Base-by-base conservation (phyloP, 176 grass and related monocot species). In the Carex littledalei region DNA sequence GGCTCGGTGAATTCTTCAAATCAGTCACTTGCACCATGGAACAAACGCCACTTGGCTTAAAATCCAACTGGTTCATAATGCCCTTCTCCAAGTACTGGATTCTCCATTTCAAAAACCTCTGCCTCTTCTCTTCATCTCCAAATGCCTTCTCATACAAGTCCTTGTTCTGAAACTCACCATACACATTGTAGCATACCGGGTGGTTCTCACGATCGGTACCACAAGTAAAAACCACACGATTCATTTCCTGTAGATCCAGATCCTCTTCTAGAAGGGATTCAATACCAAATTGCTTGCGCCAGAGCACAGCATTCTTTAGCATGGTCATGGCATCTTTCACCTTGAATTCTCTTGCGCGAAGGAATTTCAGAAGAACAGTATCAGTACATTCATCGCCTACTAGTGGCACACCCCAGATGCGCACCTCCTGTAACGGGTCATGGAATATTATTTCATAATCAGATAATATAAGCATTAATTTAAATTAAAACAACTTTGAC, bases 11-110 rank as follows among this genome's bases (percentile, higher is more conserved):
- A 90, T 98, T 98, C 95, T 89, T 98, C 69, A 95, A 90, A 79
- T 98, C 95, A 8, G 95, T 98, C 20, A 98, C 92, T 89, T 98
- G 95, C 39, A 98, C 95, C 91, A 98, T 90, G 83, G 95, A 98
- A 85, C 84, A 92, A 78, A 94, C 82, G 20, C 92, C 95, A 63
- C 86, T 85, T 37, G 95, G 93, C 6, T 84, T 13, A 70, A 98
- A 95, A 85, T 98, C 95, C 16, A 98, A 89, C 80, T 90, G 91
- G 49, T 87, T 87, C 41, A 83, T 87, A 66, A 98, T 98, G 21
- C 95, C 93, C 56, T 92, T 91, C 86, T 98, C 95, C 75, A 98
- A 86, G 64, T 93, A 88, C 88, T 95, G 95, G 88, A 98, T 94
- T 79, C 95, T 89, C 95, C 95, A 98, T 83, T 98, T 98, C 88